Evolutionary conservation across 169 alveolate genomes (phyloP).

Genomic region (Toxoplasma gondii): DNA sequence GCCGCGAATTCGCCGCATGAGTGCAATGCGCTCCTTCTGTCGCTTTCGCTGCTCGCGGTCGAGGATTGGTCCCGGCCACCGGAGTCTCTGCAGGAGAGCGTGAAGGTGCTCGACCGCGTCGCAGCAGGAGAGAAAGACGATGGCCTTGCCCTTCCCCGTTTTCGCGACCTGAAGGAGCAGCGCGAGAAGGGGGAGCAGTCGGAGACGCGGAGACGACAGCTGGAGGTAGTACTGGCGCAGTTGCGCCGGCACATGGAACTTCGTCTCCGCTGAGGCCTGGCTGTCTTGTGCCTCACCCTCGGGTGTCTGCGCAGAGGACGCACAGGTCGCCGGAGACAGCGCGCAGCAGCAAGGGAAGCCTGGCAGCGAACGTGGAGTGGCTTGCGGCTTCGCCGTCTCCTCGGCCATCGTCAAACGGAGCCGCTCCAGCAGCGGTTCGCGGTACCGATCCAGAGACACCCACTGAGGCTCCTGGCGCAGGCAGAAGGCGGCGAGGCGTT

Average conservation of each 20-base stretch:
- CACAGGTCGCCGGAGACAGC: conserved; percentile 10
- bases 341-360: conserved; percentile 43
- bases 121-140: conserved; percentile 58
- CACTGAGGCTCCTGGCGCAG: conserved; percentile 33
- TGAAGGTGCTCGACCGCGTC: conserved; percentile 49
- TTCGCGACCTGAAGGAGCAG: conserved; percentile 42
- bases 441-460: conserved; percentile 29
- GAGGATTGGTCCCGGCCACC: conserved; percentile 38
- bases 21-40: conserved; percentile 11
- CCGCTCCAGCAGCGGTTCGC: neutral
- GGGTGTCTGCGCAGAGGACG: neutral
- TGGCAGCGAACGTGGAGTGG: neutral
- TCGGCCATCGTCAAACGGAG: neutral
- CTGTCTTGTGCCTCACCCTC: neutral
- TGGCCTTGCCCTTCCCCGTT: conserved; percentile 11
- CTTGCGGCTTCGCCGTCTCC: neutral
- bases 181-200: conserved; percentile 50
- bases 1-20: neutral
- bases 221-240: conserved; percentile 46
- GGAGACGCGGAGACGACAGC: conserved; percentile 11
- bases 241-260: conserved; percentile 32
- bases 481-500: conserved; percentile 61
- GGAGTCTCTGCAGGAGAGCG: conserved; percentile 30
- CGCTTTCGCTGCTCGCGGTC: conserved; percentile 33
- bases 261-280: neutral